Evolutionary conservation across 257 asterid species (phyloP).

Genomic region (Solanum acaule): DNA sequence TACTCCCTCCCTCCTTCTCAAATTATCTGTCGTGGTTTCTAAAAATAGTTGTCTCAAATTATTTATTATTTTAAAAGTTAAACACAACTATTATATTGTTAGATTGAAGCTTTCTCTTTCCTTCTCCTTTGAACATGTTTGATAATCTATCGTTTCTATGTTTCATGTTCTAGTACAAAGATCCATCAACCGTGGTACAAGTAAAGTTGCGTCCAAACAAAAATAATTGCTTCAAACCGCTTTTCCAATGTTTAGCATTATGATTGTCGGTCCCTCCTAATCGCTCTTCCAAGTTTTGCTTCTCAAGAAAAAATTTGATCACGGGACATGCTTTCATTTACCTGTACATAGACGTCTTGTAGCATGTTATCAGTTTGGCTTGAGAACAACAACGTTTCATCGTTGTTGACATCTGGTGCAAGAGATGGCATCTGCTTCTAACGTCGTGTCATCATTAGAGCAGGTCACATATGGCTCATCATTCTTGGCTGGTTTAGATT

Average conservation of each 20-base stretch:
- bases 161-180: background rate
- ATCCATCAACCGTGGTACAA: background rate
- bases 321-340: slow-evolving; percentile 28
- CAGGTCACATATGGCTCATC: slow-evolving; percentile 13
- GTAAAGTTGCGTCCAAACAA: background rate
- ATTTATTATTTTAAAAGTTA: too few species aligned
- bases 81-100: too few species aligned
- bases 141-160: background rate
- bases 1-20: background rate
- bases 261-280: background rate
- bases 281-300: background rate
- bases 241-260: background rate
- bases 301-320: slow-evolving; percentile 12
- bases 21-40: background rate
- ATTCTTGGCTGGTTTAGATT: slow-evolving; percentile 13
- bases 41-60: background rate
- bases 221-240: background rate
- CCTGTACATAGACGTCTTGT: slow-evolving; percentile 26
- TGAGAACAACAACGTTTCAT: background rate
- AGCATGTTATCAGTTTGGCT: slow-evolving; percentile 23
- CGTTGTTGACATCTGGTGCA: too few species aligned
- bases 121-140: background rate
- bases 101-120: too few species aligned
- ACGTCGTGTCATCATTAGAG: slow-evolving; percentile 1
- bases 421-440: background rate